These are phyloP conservation scores for Spergularia bocconei DNA, from an alignment of 148 eudicot species.

Conservation along the genomic window DNA sequence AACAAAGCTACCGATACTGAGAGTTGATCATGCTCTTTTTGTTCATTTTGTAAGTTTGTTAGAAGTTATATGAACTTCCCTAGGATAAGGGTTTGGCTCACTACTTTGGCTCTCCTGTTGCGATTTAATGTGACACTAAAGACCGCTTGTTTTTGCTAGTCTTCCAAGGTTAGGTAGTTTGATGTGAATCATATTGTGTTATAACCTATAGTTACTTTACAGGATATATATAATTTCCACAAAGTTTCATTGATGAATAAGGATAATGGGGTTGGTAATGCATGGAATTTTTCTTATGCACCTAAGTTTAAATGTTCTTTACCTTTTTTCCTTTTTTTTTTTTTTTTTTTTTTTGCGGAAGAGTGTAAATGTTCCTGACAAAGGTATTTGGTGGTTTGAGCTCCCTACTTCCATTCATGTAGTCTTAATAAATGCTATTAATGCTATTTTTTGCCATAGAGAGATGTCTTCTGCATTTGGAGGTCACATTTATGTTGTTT, in stretches of 20 bases:
- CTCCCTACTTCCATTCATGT: not conserved
- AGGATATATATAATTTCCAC: slow-evolving; percentile 1
- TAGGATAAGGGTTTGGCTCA: not conserved
- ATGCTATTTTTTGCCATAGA: too few species aligned
- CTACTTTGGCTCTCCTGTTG: not conserved
- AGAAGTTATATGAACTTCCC: slow-evolving; percentile 17
- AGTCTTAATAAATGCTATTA: not conserved
- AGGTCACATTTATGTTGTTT: not conserved
- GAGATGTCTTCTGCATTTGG: not conserved
- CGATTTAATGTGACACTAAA: slow-evolving; percentile 7
- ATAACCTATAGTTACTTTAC: slow-evolving; percentile 9
- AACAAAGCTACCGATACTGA: slow-evolving; percentile 31
- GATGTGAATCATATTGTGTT: slow-evolving; percentile 10
- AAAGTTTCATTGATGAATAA: slow-evolving; percentile 2
- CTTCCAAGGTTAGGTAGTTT: slow-evolving; percentile 9
- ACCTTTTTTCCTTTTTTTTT: not conserved
- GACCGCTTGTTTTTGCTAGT: not conserved
- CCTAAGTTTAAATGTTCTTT: not conserved
- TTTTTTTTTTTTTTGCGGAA: too few species aligned
- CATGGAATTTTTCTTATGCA: slow-evolving; percentile 4
- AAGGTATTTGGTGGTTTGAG: not conserved
- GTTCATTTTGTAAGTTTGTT: not conserved
- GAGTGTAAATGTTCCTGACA: not conserved
- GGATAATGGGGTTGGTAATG: not conserved
- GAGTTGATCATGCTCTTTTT: slow-evolving; percentile 16